phyloP scores from a whole-genome alignment of 225 moss, liverwort and hornwort genomes.

The Pseudisothecium myosuroides region DNA sequence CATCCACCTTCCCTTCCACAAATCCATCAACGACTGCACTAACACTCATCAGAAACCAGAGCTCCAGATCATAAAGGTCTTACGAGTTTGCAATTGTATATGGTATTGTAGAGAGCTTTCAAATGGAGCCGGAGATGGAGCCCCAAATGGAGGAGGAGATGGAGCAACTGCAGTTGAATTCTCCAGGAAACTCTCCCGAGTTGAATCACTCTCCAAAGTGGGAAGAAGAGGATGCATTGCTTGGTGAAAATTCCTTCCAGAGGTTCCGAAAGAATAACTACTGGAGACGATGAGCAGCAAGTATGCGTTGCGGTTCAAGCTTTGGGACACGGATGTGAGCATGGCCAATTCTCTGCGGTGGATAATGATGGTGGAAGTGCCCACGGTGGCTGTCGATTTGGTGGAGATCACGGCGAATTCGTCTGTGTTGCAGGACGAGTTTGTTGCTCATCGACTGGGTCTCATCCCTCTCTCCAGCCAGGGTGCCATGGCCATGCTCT shows the following conservation, averaged over 20 bases:
- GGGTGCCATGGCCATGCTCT: conserved; percentile 62
- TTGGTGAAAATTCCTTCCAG: not conserved
- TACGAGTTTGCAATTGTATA: not conserved
- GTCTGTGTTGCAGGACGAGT: conserved; percentile 62
- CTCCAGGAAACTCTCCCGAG: not conserved
- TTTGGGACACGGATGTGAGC: conserved; percentile 59
- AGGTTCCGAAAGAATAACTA: conserved; percentile 43
- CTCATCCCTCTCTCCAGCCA: conserved; percentile 50
- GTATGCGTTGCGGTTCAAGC: conserved; percentile 42
- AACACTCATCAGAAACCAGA: not conserved
- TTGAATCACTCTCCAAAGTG: not conserved
- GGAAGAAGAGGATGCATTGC: not conserved
- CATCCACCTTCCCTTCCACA: not conserved
- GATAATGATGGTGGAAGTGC: conserved; percentile 75
- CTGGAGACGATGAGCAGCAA: conserved; percentile 33
- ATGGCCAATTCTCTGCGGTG: conserved; percentile 52
- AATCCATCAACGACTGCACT: not conserved
- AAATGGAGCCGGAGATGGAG: not conserved
- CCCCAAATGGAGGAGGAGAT: not conserved
- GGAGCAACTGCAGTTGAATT: not conserved
- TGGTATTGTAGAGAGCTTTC: not conserved
- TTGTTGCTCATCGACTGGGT: conserved; percentile 64
- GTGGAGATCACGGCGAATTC: conserved; percentile 64
- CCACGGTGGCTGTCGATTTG: conserved; percentile 63
- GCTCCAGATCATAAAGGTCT: not conserved